Percentiles rank a stretch among this genome's conserved stretches.
These are phyloP conservation scores for Yamadazyma sp. DNA, from an alignment of 1,139 yeast genomes.

Conservation along the genomic window DNA sequence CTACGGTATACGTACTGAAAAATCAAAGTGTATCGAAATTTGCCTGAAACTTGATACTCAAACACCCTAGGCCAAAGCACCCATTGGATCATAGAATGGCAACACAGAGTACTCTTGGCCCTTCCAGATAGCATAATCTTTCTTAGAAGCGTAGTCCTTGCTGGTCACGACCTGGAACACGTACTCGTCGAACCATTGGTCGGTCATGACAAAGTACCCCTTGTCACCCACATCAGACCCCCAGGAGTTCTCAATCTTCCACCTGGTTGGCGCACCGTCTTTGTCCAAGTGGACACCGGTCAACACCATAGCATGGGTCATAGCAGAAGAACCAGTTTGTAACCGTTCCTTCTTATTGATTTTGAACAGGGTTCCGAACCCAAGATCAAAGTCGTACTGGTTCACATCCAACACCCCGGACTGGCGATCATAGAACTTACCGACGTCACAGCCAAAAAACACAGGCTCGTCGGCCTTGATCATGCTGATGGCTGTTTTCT, in stretches of 20 bases:
- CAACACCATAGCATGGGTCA: slow-evolving; percentile 89
- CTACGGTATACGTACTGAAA: no score
- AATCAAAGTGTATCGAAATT: no score
- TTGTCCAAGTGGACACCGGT: slow-evolving; percentile 63
- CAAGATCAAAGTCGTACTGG: slow-evolving; percentile 67
- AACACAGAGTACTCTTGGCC: slow-evolving; percentile 54
- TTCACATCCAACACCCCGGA: slow-evolving; percentile 70
- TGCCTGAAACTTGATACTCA: no score
- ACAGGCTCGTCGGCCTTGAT: slow-evolving; percentile 73
- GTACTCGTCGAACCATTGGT: slow-evolving; percentile 77
- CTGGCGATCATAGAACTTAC: slow-evolving; percentile 59
- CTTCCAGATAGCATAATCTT: slow-evolving; percentile 48
- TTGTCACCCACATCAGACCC: slow-evolving; percentile 72
- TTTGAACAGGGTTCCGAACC: slow-evolving; percentile 54
- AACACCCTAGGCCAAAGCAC: slow-evolving; percentile 60
- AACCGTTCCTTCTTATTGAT: slow-evolving; percentile 54
- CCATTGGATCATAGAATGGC: slow-evolving; percentile 88
- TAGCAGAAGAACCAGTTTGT: slow-evolving; percentile 55
- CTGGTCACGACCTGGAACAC: slow-evolving; percentile 80
- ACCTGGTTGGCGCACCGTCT: slow-evolving; percentile 57
- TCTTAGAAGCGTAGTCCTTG: slow-evolving; percentile 48
- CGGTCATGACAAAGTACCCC: slow-evolving; percentile 80
- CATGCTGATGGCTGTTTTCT: slow-evolving; percentile 62
- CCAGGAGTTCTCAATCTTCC: slow-evolving; percentile 89
- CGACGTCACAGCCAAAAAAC: slow-evolving; percentile 84